A percentile compares a stretch with the other conserved stretches of the same genome.
Evolutionary conservation across 768 basidiomycete species (phyloP).

Genomic region (Psilocybe azurescens): DNA sequence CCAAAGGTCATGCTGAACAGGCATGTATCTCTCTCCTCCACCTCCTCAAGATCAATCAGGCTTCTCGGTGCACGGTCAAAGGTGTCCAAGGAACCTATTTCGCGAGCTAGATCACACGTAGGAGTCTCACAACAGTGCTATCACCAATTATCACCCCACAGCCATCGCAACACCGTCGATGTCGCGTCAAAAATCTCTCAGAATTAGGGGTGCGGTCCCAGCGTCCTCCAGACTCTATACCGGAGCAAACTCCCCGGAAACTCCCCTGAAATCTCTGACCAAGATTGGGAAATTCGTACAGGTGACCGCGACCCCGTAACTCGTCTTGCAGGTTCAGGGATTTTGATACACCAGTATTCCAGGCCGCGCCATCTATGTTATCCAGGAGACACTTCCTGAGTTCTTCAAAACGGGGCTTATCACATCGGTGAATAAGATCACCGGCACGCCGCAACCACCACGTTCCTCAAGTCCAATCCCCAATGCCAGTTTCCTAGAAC

Average conservation of each 20-base stretch:
- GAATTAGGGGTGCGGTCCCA: constrained; percentile 40
- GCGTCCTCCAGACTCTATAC: constrained; percentile 39
- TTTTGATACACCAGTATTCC: constrained; percentile 3
- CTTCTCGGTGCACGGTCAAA: background rate
- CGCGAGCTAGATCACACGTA: background rate
- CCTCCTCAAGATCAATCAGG: background rate
- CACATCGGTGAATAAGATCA: constrained; percentile 53
- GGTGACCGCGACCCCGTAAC: constrained; percentile 42
- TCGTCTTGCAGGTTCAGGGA: background rate
- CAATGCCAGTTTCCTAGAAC: constrained; percentile 33
- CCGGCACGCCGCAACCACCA: constrained; percentile 39
- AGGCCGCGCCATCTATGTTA: constrained; percentile 76
- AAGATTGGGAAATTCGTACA: constrained; percentile 81
- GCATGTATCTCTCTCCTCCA: constrained; percentile 17
- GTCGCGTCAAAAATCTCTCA: constrained; percentile 25
- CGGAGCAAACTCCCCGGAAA: constrained; percentile 28
- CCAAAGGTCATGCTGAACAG: constrained; percentile 28
- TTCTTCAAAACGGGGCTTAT: constrained; percentile 76
- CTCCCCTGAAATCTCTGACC: constrained; percentile 56
- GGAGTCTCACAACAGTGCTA: constrained; percentile 9
- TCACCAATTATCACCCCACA: constrained; percentile 4
- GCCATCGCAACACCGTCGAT: background rate
- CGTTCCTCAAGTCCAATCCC: constrained; percentile 30
- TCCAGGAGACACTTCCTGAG: constrained; percentile 71
- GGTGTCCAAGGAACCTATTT: background rate